Evolutionary conservation across 495 filamentous ascomycete genomes (phyloP).

Genomic region (Friedmanniomyces endolithicus): DNA sequence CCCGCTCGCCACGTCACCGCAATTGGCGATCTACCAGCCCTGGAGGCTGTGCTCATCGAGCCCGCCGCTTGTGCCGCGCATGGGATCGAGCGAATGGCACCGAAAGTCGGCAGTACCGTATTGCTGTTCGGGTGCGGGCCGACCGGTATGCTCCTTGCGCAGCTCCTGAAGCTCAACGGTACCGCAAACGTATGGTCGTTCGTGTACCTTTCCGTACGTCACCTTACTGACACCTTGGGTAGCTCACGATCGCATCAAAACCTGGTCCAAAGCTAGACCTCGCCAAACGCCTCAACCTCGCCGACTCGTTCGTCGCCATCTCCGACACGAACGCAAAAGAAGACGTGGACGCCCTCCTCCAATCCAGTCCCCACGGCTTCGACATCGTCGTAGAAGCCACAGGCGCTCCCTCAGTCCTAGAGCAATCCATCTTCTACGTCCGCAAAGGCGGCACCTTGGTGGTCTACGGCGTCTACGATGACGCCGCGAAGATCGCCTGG

Average conservation of each 20-base stretch:
- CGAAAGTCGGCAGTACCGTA: slow-evolving; percentile 53
- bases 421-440: slow-evolving; percentile 58
- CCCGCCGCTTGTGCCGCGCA: slow-evolving; percentile 61
- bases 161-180: slow-evolving; percentile 51
- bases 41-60: slow-evolving; percentile 62
- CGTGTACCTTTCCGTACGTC: background rate
- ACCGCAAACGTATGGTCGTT: slow-evolving; percentile 31
- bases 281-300: slow-evolving; percentile 53
- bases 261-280: slow-evolving; percentile 57
- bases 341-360: background rate
- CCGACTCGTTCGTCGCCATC: slow-evolving; percentile 31
- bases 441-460: slow-evolving; percentile 56
- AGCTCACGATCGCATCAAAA: slow-evolving; percentile 54
- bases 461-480: slow-evolving; percentile 56
- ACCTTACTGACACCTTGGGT: slow-evolving; percentile 2
- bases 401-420: slow-evolving; percentile 52
- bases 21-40: slow-evolving; percentile 55
- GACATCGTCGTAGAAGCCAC: slow-evolving; percentile 56
- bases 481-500: slow-evolving; percentile 18
- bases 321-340: background rate
- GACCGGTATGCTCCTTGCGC: slow-evolving; percentile 50
- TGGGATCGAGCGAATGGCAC: slow-evolving; percentile 59
- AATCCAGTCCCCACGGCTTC: slow-evolving; percentile 52
- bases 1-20: slow-evolving; percentile 54
- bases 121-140: slow-evolving; percentile 54